phyloP scores from a whole-genome alignment of 495 filamentous ascomycete species.

The Hypoxylon lenormandii region DNA sequence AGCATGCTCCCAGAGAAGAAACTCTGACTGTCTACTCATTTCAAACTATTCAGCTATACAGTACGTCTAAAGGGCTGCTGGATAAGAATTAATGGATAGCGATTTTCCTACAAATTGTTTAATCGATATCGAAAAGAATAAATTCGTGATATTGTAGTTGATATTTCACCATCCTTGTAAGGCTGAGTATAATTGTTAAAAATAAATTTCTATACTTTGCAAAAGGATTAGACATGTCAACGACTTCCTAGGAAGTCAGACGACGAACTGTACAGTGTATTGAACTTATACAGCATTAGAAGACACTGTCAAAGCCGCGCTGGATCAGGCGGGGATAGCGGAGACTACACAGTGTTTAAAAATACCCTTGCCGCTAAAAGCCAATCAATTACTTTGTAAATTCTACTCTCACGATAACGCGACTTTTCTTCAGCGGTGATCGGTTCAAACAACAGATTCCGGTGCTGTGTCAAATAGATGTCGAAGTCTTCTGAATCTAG shows the following conservation, averaged over 20 bases:
- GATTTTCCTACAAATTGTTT: conserved; percentile 3
- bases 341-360: conserved; percentile 19
- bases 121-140: neutral
- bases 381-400: conserved; percentile 17
- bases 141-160: no score
- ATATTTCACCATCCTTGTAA: no score
- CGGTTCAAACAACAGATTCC: neutral
- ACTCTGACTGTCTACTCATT: conserved; percentile 1
- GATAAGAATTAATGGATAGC: conserved; percentile 1
- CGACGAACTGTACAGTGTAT: no score
- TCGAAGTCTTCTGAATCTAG: neutral
- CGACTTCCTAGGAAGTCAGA: conserved; percentile 12
- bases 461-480: neutral
- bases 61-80: conserved; percentile 11
- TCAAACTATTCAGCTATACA: conserved; percentile 4
- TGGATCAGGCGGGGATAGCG: conserved; percentile 4
- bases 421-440: no score
- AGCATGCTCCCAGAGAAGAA: no score
- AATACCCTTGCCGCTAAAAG: neutral
- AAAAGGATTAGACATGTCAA: neutral
- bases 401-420: neutral
- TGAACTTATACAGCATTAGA: neutral
- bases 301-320: conserved; percentile 3
- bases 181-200: no score
- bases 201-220: no score